Evolutionary conservation across 2,329 filamentous ascomycete genomes (phyloP).

Genomic region (Saccharata proteae): DNA sequence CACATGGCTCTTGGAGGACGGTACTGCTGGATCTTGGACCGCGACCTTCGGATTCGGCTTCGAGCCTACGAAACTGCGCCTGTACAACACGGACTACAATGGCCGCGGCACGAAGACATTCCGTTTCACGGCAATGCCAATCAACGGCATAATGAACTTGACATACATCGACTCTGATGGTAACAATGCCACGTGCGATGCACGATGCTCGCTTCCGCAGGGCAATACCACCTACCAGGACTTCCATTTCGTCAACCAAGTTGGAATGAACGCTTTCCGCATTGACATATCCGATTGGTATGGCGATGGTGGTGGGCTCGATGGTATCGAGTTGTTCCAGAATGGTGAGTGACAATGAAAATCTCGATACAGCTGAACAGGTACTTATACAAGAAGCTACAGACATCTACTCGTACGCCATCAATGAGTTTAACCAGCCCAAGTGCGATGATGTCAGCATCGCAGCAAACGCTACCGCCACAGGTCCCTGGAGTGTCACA

Average conservation of each 20-base stretch:
- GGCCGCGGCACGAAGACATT: slow-evolving; percentile 82
- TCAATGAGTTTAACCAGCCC: slow-evolving; percentile 81
- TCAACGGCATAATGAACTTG: slow-evolving; percentile 91
- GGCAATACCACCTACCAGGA: slow-evolving; percentile 66
- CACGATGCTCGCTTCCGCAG: slow-evolving; percentile 67
- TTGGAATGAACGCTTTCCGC: slow-evolving; percentile 80
- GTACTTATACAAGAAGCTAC: slow-evolving; percentile 17
- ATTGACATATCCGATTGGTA: slow-evolving; percentile 83
- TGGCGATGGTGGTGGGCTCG: slow-evolving; percentile 69
- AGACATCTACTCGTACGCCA: slow-evolving; percentile 76
- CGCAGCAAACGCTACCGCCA: slow-evolving; percentile 52
- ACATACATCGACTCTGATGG: slow-evolving; percentile 68
- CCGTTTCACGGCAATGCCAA: slow-evolving; percentile 71
- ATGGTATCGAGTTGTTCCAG: slow-evolving; percentile 77
- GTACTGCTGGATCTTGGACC: slow-evolving; percentile 67
- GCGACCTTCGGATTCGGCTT: slow-evolving; percentile 77
- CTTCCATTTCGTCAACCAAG: slow-evolving; percentile 82
- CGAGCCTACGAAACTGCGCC: slow-evolving; percentile 69
- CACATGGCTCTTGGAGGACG: slow-evolving; percentile 72
- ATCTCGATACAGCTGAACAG: not conserved
- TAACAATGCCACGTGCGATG: slow-evolving; percentile 60
- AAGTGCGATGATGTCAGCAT: slow-evolving; percentile 55
- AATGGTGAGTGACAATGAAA: slow-evolving; percentile 40
- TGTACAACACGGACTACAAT: slow-evolving; percentile 78
- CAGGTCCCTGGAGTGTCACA: slow-evolving; percentile 62